Evolutionary conservation across 768 basidiomycete genomes (phyloP).

Genomic region (Calocybe cyanea): DNA sequence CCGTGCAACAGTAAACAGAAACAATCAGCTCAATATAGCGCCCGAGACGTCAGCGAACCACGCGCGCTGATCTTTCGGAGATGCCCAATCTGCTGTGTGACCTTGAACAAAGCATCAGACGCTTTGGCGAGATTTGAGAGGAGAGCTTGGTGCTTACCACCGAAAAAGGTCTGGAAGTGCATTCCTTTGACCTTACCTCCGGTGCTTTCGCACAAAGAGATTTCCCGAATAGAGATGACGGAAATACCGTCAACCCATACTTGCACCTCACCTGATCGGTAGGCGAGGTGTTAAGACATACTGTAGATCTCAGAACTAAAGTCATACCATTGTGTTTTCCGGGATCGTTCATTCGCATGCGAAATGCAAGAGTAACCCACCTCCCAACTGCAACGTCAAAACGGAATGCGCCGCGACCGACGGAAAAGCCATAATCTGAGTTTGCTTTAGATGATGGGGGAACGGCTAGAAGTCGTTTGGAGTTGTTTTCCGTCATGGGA

Average conservation of each 20-base stretch:
- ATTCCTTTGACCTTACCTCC: conserved; percentile 58
- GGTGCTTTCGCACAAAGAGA: conserved; percentile 42
- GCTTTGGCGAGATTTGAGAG: neutral
- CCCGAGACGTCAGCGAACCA: conserved; percentile 55
- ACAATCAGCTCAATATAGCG: conserved; percentile 25
- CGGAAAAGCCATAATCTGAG: conserved; percentile 58
- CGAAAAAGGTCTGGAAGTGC: conserved; percentile 79
- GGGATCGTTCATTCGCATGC: conserved; percentile 66
- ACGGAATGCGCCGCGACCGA: conserved; percentile 61
- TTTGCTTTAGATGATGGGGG: conserved; percentile 50
- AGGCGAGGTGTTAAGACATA: neutral
- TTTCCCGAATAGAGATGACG: conserved; percentile 45
- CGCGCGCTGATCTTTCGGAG: conserved; percentile 49
- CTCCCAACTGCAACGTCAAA: conserved; percentile 46
- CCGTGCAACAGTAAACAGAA: neutral
- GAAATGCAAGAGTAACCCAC: conserved; percentile 63
- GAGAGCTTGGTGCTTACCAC: conserved; percentile 37
- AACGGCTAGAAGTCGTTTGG: conserved; percentile 35
- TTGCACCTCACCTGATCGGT: conserved; percentile 62
- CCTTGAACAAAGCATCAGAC: conserved; percentile 24
- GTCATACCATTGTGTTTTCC: conserved; percentile 54
- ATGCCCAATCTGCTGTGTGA: conserved; percentile 54
- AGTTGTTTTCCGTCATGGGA: conserved; percentile 47
- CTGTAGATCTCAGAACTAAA: neutral
- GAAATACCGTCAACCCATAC: conserved; percentile 59